Evolutionary conservation across 2,329 filamentous ascomycete species (phyloP).

Genomic region (Periglandula ipomoeae): DNA sequence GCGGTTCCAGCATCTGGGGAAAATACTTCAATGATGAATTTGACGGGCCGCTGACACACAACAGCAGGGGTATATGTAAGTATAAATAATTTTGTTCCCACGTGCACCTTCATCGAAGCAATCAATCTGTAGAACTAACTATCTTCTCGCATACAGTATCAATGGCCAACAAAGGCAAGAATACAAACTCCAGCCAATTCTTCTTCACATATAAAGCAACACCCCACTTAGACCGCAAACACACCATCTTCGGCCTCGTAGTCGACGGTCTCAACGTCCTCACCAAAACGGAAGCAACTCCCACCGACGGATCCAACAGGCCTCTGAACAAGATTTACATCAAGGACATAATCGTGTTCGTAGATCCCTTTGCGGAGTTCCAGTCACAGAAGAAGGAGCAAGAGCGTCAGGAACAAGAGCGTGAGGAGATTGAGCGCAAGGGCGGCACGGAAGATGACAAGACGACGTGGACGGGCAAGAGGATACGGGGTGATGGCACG

Average conservation of each 20-base stretch:
- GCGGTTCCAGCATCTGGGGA: conserved; percentile 86
- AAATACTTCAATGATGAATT: conserved; percentile 93
- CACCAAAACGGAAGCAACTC: conserved; percentile 65
- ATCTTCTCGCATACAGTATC: conserved; percentile 32
- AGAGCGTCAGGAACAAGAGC: conserved; percentile 47
- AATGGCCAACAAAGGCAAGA: conserved; percentile 99
- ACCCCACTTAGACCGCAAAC: conserved; percentile 84
- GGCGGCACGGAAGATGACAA: conserved; percentile 80
- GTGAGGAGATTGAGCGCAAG: conserved; percentile 50
- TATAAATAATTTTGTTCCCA: neutral
- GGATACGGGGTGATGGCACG: conserved; percentile 61
- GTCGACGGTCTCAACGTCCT: conserved; percentile 68
- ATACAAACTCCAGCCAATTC: conserved; percentile 91
- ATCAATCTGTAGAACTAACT: neutral
- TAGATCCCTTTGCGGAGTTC: conserved; percentile 95
- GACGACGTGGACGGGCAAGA: conserved; percentile 93
- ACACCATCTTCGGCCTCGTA: conserved; percentile 90
- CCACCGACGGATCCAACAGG: conserved; percentile 64
- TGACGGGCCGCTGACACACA: conserved; percentile 80
- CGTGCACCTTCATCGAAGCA: too few species aligned
- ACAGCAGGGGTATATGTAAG: conserved; percentile 57
- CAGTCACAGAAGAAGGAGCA: conserved; percentile 61
- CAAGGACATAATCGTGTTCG: conserved; percentile 72
- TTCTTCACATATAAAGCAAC: conserved; percentile 85
- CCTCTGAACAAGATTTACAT: conserved; percentile 75